Evolutionary conservation across 257 asterid genomes (phyloP), one percentile per base, ranked within the genome.

Genomic region (Capsicum chinense): DNA sequence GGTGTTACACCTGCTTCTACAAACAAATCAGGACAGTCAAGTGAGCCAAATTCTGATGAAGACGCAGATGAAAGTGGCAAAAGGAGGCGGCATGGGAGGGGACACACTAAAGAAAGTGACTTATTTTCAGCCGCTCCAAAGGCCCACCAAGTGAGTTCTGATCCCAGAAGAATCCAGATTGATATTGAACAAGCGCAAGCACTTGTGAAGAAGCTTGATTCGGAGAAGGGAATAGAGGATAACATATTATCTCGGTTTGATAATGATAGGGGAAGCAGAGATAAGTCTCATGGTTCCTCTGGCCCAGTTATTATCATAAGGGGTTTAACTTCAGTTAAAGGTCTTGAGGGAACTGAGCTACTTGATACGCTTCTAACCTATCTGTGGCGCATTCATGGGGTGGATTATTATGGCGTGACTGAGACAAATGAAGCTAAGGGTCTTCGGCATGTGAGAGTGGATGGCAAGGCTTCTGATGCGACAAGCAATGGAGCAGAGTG

Each of bases 371-470:
- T 94, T 85, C 88, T 95, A 73, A 95, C 98, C 59, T 97, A 97
- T 84, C 97, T 97, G 73, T 97, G 99, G 99, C 98, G 99, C 74
- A 91, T 97, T 90, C 99, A 97, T 87, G 98, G 98, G 64, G 90
- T 97, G 50, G 97, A 97, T 90, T 97, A 97, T 86, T 97, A 97
- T 85, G 99, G 99, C 56, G 73, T 91, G 92, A 85, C 86, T 26
- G 99, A 97, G 90, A 86, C 93, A 84, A 93, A 83, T 88, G 99
- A 97, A 85, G 97, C 95, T 80, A 95, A 93, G 92, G 99, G 97
- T 82, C 87, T 97, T 56, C 94, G 99, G 83, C 98, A 95, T 84
- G 90, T 97, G 85, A 90, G 98, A 84, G 89, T 79, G 67, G 95
- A 94, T 48, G 94, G 89, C 85, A 95, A 92, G 92, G 88, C 68